Percentiles rank a stretch among this genome's conserved stretches.
These are phyloP conservation scores for Alternaria sp. DNA, from an alignment of 2,329 filamentous ascomycete genomes.

Conservation along the genomic window DNA sequence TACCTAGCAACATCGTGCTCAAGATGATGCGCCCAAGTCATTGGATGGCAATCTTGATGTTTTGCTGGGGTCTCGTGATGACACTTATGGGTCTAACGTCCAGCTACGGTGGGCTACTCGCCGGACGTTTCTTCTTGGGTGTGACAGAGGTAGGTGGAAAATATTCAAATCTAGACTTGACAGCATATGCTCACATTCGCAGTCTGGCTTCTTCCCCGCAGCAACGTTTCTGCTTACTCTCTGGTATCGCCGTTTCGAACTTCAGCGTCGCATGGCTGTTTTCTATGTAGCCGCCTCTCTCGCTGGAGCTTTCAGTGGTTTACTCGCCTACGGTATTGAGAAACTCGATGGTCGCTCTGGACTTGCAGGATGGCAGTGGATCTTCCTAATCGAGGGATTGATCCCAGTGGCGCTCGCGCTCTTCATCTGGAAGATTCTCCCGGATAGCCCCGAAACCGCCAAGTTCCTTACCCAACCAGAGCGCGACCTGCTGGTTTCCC, in stretches of 20 bases:
- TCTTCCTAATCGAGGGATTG: slow-evolving; percentile 41
- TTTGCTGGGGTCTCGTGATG: slow-evolving; percentile 54
- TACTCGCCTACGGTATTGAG: slow-evolving; percentile 47
- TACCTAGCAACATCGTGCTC: slow-evolving; percentile 54
- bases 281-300: slow-evolving; percentile 48
- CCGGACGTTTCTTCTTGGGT: slow-evolving; percentile 56
- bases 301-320: slow-evolving; percentile 48
- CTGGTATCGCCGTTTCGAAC: slow-evolving; percentile 49
- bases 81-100: slow-evolving; percentile 56
- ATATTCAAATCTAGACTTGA: background rate
- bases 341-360: slow-evolving; percentile 42
- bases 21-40: slow-evolving; percentile 53
- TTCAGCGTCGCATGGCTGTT: slow-evolving; percentile 48
- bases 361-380: slow-evolving; percentile 48
- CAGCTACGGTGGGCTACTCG: slow-evolving; percentile 59
- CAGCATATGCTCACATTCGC: slow-evolving; percentile 17
- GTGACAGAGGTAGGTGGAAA: slow-evolving; percentile 47
- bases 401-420: slow-evolving; percentile 52
- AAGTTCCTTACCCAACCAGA: slow-evolving; percentile 46
- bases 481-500: slow-evolving; percentile 43
- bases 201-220: slow-evolving; percentile 70
- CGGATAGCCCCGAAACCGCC: slow-evolving; percentile 59
- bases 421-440: slow-evolving; percentile 62
- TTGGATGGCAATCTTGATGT: slow-evolving; percentile 54
- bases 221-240: slow-evolving; percentile 59